These are phyloP conservation scores for Adansonia grandidieri DNA, from an alignment of 441 rosid genomes.

Conservation along the genomic window DNA sequence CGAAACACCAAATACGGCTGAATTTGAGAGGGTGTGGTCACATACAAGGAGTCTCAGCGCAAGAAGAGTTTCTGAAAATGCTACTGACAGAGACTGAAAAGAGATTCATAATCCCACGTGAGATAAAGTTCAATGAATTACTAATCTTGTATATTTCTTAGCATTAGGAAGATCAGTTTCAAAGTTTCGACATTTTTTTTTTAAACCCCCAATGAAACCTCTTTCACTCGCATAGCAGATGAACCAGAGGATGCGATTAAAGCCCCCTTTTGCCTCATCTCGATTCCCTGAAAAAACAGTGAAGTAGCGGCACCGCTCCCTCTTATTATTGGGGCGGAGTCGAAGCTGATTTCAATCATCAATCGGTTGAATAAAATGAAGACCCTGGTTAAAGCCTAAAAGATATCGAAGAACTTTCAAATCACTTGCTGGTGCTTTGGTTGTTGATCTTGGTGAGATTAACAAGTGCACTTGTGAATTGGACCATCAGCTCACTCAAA, in stretches of 20 bases:
- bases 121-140: neutral
- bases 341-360: neutral
- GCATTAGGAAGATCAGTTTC: neutral
- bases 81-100: slow-evolving; percentile 82
- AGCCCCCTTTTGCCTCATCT: neutral
- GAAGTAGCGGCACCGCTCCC: neutral
- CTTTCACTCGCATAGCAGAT: no score
- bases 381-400: no score
- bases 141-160: neutral
- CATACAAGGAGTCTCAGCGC: slow-evolving; percentile 73
- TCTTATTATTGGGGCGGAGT: neutral
- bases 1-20: slow-evolving; percentile 42
- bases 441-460: no score
- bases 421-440: no score
- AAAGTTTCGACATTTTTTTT: no score
- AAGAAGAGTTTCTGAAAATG: slow-evolving; percentile 66
- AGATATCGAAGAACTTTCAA: no score
- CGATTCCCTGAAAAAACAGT: neutral
- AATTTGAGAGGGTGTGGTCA: slow-evolving; percentile 75
- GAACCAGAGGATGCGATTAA: no score
- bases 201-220: no score
- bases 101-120: neutral
- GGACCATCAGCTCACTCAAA: neutral
- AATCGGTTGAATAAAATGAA: neutral
- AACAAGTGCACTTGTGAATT: neutral